phyloP scores from a whole-genome alignment of 176 grass and related monocot species.

The Juncus inflexus region DNA sequence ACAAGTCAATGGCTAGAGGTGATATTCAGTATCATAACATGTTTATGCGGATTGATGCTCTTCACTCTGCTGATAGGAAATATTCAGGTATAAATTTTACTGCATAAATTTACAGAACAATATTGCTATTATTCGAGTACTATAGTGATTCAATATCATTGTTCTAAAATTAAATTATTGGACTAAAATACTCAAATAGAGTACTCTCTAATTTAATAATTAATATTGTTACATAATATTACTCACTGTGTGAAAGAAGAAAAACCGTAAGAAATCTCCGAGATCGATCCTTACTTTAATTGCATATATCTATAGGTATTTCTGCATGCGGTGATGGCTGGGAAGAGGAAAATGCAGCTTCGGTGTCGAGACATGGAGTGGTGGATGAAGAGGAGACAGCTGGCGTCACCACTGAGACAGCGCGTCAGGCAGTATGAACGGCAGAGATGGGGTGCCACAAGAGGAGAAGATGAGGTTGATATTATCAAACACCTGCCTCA shows the following conservation, averaged over 20 bases:
- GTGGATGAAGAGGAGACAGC: constrained; percentile 95
- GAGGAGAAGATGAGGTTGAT: constrained; percentile 93
- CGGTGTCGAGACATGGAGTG: constrained; percentile 91
- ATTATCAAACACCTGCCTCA: constrained; percentile 84
- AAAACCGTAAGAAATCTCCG: too few relatives aligned
- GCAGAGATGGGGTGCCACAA: constrained; percentile 71
- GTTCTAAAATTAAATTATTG: background rate
- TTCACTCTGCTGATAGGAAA: constrained; percentile 98
- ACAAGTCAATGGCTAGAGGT: constrained; percentile 91
- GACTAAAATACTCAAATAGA: too few relatives aligned
- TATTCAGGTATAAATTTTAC: constrained; percentile 58
- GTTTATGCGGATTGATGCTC: constrained; percentile 90
- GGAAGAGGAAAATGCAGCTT: constrained; percentile 90
- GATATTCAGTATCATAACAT: constrained; percentile 79
- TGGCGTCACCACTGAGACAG: constrained; percentile 73
- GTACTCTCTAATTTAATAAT: too few relatives aligned
- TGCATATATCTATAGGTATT: constrained; percentile 48
- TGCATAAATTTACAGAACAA: too few relatives aligned
- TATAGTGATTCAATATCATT: background rate
- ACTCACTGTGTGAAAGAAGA: too few relatives aligned
- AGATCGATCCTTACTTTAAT: too few relatives aligned
- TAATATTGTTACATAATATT: too few relatives aligned
- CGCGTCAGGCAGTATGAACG: constrained; percentile 76
- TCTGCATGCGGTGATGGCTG: constrained; percentile 80
- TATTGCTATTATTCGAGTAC: background rate